A percentile compares a stretch with the other conserved stretches of the same genome.
phyloP scores from a whole-genome alignment of 106 monocot species.

The Acorus gramineus region DNA sequence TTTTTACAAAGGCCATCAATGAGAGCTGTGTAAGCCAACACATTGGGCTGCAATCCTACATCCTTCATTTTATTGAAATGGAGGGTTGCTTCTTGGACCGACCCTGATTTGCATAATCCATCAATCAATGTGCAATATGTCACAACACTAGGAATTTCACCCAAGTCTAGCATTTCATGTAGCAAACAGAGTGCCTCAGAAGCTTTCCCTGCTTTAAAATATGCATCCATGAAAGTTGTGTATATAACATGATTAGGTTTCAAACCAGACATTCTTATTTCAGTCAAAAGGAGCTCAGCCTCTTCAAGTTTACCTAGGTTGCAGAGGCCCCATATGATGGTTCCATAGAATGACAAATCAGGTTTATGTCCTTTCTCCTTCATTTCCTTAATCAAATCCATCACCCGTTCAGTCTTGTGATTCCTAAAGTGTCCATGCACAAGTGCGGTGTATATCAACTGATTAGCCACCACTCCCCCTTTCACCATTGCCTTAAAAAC shows the following conservation, averaged over 20 bases:
- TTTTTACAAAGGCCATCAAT: constrained; percentile 80
- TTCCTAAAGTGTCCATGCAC: constrained; percentile 63
- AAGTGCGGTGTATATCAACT: constrained; percentile 53
- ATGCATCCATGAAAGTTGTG: constrained; percentile 61
- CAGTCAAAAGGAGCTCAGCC: constrained; percentile 30
- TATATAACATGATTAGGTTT: constrained; percentile 72
- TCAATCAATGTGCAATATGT: constrained; percentile 80
- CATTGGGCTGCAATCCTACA: constrained; percentile 59
- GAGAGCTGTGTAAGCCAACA: constrained; percentile 48
- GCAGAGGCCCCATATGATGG: constrained; percentile 66
- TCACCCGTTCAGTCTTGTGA: constrained; percentile 39
- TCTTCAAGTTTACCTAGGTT: constrained; percentile 51
- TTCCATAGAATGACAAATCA: constrained; percentile 57
- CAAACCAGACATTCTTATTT: constrained; percentile 43
- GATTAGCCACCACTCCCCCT: constrained; percentile 35
- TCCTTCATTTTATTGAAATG: constrained; percentile 69
- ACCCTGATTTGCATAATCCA: constrained; percentile 81
- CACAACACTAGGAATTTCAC: constrained; percentile 30
- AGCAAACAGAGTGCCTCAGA: constrained; percentile 53
- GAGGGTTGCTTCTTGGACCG: constrained; percentile 49
- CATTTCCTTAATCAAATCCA: constrained; percentile 46
- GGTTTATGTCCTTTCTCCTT: constrained; percentile 40
- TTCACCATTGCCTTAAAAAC: constrained; percentile 46
- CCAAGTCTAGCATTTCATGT: constrained; percentile 51
- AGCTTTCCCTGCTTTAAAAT: constrained; percentile 51